Evolutionary conservation across 371 early-diverging fungal species (phyloP).

Genomic region (Coemansia sp.): DNA sequence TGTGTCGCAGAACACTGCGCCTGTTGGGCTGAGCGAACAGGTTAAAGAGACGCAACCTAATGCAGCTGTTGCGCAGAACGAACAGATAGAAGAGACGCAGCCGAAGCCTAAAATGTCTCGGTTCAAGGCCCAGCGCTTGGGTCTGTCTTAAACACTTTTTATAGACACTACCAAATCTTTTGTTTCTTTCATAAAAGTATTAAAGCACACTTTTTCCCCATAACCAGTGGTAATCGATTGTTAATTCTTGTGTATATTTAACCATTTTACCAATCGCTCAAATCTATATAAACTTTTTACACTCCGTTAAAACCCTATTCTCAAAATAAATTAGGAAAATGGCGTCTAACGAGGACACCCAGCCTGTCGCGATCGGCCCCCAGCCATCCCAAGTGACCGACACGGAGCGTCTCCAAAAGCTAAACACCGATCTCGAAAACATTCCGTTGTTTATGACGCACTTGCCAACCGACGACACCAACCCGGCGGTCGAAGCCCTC

Average conservation of each 20-base stretch:
- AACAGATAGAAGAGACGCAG: neutral
- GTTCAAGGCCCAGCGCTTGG: slow-evolving; percentile 44
- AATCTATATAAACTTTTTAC: no score
- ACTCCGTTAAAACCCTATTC: no score
- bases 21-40: neutral
- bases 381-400: slow-evolving; percentile 4
- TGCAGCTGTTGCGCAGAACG: neutral
- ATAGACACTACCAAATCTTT: neutral
- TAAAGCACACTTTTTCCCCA: no score
- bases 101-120: slow-evolving; percentile 42
- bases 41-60: neutral
- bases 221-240: no score
- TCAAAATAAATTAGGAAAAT: no score
- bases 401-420: slow-evolving; percentile 21
- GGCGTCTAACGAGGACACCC: no score
- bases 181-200: no score
- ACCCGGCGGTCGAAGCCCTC: slow-evolving; percentile 77
- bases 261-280: no score
- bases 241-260: no score
- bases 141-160: slow-evolving; percentile 1
- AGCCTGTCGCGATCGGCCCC: slow-evolving; percentile 4
- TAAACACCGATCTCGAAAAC: slow-evolving; percentile 62
- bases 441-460: slow-evolving; percentile 92
- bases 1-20: neutral
- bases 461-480: slow-evolving; percentile 62